Evolutionary conservation across 1,284 basidiomycete species (phyloP), one percentile per base, ranked within the genome.

Genomic region (Anthracocystis setariae): DNA sequence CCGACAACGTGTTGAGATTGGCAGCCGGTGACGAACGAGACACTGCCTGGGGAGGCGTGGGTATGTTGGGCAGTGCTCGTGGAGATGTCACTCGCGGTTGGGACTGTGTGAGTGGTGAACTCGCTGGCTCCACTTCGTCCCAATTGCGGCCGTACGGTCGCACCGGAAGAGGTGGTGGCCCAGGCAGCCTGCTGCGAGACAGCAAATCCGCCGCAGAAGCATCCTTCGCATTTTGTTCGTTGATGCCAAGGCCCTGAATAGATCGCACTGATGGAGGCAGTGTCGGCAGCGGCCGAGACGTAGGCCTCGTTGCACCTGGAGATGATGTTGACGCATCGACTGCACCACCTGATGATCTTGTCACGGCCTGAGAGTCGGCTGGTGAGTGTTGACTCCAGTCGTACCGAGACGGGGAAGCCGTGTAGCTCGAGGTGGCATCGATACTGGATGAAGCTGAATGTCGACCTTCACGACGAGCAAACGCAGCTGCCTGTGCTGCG

Each of bases 401-500:
- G 20, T 23, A 42, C 9, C 21, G 40, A 1, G 40, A 21, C 18
- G 40, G 8, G 3, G 40, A 42, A 23, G 40, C 40, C 8, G 12
- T 5, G 5, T 37, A 5, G 17, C 8, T 7, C n/a, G 35, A 13
- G 5, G 35, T 42, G 8, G 21, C 20, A 23, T 42, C 40, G 21
- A 58, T 21, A n/a, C 55, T 58, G 2, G 42, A 49, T 21, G 55
- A 54, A 12, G 40, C 50, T 35, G 55, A 50, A 24, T 65, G 43
- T 15, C 42, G 45, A 27, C 13, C 65, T 40, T 24, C 42, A 15
- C 58, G 38, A 18, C 71, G 40, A 13, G 66, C 55, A n/a, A 65
- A 48, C 3, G 68, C 51, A n/a, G 73, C 73, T 5, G 73, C 64
- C 25, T 71, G 68, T 8, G 63, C 67, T 13, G 73, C 73, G 9